These are phyloP conservation scores for Periconia sp. DNA, from an alignment of 2,329 filamentous ascomycete species.

Conservation along the genomic window DNA sequence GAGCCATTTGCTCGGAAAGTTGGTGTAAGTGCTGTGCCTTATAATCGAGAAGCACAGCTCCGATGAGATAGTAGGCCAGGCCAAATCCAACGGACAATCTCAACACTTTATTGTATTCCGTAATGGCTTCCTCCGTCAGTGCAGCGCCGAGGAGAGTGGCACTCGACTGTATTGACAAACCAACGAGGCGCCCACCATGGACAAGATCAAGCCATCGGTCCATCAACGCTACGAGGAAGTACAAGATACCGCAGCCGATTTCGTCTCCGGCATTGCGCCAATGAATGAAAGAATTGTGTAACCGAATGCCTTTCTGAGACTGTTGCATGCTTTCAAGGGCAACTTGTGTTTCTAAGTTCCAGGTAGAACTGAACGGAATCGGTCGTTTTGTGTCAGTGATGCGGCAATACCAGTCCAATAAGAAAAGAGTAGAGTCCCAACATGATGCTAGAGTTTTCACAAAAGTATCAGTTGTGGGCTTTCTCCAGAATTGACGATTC, in stretches of 20 bases:
- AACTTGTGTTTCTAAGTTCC: slow-evolving; percentile 60
- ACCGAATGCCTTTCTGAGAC: slow-evolving; percentile 56
- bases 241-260: slow-evolving; percentile 56
- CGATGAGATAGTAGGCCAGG: slow-evolving; percentile 60
- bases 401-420: slow-evolving; percentile 57
- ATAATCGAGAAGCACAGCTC: slow-evolving; percentile 59
- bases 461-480: slow-evolving; percentile 47
- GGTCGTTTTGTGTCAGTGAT: slow-evolving; percentile 52
- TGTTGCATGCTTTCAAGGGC: slow-evolving; percentile 56
- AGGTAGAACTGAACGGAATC: slow-evolving; percentile 58
- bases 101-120: slow-evolving; percentile 36
- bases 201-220: slow-evolving; percentile 58
- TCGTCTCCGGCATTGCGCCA: slow-evolving; percentile 60
- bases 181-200: slow-evolving; percentile 46
- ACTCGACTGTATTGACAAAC: slow-evolving; percentile 33
- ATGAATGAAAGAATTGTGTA: slow-evolving; percentile 60
- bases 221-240: slow-evolving; percentile 58
- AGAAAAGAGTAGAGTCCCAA: slow-evolving; percentile 56
- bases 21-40: slow-evolving; percentile 56
- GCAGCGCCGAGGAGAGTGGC: neutral
- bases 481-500: slow-evolving; percentile 47
- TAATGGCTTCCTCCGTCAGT: neutral
- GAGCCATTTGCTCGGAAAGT: slow-evolving; percentile 46
- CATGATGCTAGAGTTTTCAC: slow-evolving; percentile 55
- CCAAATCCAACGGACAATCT: slow-evolving; percentile 56